These are phyloP conservation scores for Fusarium poae DNA, from an alignment of 2,329 filamentous ascomycete genomes.

Conservation along the genomic window DNA sequence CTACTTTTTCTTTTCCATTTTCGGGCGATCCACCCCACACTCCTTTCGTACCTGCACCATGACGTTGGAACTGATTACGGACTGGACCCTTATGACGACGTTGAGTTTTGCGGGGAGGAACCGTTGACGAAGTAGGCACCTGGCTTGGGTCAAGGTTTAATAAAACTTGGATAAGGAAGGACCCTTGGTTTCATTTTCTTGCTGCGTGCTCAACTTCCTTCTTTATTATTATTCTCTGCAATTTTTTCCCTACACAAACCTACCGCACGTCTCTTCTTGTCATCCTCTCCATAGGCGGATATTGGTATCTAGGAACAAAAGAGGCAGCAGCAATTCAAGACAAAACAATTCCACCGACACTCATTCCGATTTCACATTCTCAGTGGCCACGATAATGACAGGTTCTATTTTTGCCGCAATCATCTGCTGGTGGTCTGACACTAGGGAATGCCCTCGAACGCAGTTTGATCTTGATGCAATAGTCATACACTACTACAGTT, in stretches of 20 bases:
- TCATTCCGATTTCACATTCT: slow-evolving; percentile 2
- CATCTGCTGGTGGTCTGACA: slow-evolving; percentile 25
- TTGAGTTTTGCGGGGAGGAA: slow-evolving; percentile 19
- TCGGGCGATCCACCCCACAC: background rate
- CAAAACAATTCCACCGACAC: slow-evolving; percentile 6
- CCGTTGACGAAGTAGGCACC: slow-evolving; percentile 2
- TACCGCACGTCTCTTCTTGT: background rate
- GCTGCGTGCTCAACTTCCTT: background rate
- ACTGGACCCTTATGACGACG: slow-evolving; percentile 44
- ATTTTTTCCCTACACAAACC: background rate
- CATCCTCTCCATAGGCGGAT: background rate
- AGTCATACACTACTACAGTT: background rate
- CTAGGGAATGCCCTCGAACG: background rate
- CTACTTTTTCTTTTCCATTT: background rate
- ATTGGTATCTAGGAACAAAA: background rate
- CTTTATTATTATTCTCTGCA: background rate
- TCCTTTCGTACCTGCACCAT: slow-evolving; percentile 35
- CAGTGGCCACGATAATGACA: background rate
- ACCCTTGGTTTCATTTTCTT: background rate
- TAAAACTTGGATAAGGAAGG: slow-evolving; percentile 19
- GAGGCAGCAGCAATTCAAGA: background rate
- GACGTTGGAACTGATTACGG: slow-evolving; percentile 27
- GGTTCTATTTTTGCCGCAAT: slow-evolving; percentile 19
- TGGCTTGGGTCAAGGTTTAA: background rate
- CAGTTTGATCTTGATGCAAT: background rate